Evolutionary conservation across 345 rosid genomes (phyloP), one percentile per base, ranked within the genome.

Genomic region (Arabis hirsuta): DNA sequence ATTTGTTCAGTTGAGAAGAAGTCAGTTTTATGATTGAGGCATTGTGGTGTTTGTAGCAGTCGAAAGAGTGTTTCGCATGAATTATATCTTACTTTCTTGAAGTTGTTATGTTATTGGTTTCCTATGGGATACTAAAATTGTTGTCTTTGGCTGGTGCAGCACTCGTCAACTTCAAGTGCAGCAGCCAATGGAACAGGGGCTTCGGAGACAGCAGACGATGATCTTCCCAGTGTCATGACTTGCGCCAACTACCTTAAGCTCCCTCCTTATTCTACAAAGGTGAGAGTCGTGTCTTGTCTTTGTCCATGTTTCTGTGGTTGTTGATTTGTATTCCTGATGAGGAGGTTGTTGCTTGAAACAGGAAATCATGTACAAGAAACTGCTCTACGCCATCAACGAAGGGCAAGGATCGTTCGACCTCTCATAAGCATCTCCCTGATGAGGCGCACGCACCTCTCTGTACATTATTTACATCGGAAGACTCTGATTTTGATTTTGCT

Each of bases 171-270:
- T 3, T 78, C 87, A n/a, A 83, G 76, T 82, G 78, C 83, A 68
- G 90, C 90, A 43, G 58, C 88, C 8, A 96, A 90, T 67, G 95
- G 91, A 43, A 78, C 77, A 12, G 97, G 87, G 19, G 78, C 90
- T 45, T 79, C 81, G 14, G 99, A 96, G 70, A 82, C 89, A 12
- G 99, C 98, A 19, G 98, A 96, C 70, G 97, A 90, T 41, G 98
- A 90, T 79, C 79, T 96, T 76, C 99, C 98, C 2, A 96, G 99
- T 60, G 99, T 96, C 52, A 96, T 96, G 99, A 96, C 99, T 51
- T 92, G 99, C 78, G 99, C 98, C 62, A 96, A 96, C 84, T 96
- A 96, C 87, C 85, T 96, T 58, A 96, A 96, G 79, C 99, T 96
- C 70, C 99, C 99, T 62, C 96, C 99, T 26, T 96, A 92, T 78